Evolutionary conservation across 2,329 filamentous ascomycete genomes (phyloP).

Genomic region (Aspergillus unguis): DNA sequence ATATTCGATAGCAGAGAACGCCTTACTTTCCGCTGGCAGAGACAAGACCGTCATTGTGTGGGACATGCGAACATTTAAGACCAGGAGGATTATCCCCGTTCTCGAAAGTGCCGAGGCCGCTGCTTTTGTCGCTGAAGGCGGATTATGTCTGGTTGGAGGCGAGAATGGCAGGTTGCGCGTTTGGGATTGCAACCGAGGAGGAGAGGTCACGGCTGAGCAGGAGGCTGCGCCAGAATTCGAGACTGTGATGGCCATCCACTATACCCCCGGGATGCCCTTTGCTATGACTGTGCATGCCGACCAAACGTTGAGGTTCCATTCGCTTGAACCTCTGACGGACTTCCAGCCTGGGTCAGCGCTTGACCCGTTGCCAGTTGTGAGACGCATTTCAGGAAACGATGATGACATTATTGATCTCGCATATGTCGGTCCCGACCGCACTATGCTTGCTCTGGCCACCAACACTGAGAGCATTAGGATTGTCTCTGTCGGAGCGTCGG

Average conservation of each 20-base stretch:
- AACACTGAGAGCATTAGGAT: slow-evolving; percentile 92
- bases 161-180: slow-evolving; percentile 77
- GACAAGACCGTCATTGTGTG: slow-evolving; percentile 94
- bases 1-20: slow-evolving; percentile 70
- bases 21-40: slow-evolving; percentile 77
- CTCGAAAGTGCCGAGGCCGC: slow-evolving; percentile 81
- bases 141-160: slow-evolving; percentile 77
- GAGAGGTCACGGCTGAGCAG: slow-evolving; percentile 76
- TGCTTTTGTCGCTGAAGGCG: slow-evolving; percentile 71
- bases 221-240: slow-evolving; percentile 57
- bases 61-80: slow-evolving; percentile 83
- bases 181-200: slow-evolving; percentile 75
- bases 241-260: slow-evolving; percentile 69
- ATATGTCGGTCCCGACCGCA: slow-evolving; percentile 76
- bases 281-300: slow-evolving; percentile 83
- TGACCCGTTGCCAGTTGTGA: slow-evolving; percentile 59
- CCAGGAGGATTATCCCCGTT: slow-evolving; percentile 74
- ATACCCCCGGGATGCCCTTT: slow-evolving; percentile 62
- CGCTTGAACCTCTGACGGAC: slow-evolving; percentile 39
- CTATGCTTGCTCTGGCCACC: slow-evolving; percentile 82
- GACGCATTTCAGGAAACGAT: slow-evolving; percentile 89
- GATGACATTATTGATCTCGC: slow-evolving; percentile 96
- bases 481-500: slow-evolving; percentile 61
- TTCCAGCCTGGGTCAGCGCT: slow-evolving; percentile 46
- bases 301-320: slow-evolving; percentile 78